These are phyloP conservation scores for Polytrichum commune DNA, from an alignment of 225 moss, liverwort and hornwort genomes.

Conservation along the genomic window DNA sequence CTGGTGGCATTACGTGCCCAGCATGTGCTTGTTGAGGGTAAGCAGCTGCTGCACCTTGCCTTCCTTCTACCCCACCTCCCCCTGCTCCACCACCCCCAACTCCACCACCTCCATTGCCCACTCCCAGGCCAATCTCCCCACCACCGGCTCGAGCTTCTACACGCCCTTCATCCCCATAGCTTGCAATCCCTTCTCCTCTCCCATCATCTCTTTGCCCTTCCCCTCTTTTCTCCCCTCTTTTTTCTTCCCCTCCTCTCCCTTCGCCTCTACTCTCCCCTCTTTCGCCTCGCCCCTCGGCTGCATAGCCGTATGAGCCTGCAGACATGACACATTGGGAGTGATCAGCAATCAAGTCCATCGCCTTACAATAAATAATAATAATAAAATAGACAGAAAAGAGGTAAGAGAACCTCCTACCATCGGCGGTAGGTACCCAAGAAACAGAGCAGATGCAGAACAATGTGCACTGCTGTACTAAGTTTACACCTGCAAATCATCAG, in stretches of 20 bases:
- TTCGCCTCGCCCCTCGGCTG: slow-evolving; percentile 29
- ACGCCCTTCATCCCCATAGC: slow-evolving; percentile 35
- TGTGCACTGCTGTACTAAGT: slow-evolving; percentile 1
- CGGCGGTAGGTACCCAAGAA: neutral
- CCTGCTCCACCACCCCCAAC: slow-evolving; percentile 24
- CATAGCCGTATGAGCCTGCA: slow-evolving; percentile 37
- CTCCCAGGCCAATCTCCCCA: slow-evolving; percentile 42
- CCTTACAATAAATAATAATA: too few species aligned
- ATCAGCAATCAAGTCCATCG: too few species aligned
- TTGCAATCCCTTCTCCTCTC: slow-evolving; percentile 32
- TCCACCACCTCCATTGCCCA: slow-evolving; percentile 25
- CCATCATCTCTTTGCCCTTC: slow-evolving; percentile 16
- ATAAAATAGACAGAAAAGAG: neutral
- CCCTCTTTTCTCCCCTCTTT: slow-evolving; percentile 26
- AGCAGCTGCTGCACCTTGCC: slow-evolving; percentile 15
- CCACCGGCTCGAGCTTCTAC: slow-evolving; percentile 31
- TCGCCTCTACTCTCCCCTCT: slow-evolving; percentile 30
- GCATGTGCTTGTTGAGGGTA: slow-evolving; percentile 26
- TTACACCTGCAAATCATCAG: neutral
- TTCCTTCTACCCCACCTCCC: slow-evolving; percentile 30
- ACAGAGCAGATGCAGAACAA: neutral
- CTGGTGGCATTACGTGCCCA: slow-evolving; percentile 26
- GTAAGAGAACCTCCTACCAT: neutral
- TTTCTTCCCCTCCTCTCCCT: slow-evolving; percentile 39
- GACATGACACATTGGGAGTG: neutral